Conservation (phyloP, 1,284 basidiomycete species). For the Fomitiporia mediterranea region DNA sequence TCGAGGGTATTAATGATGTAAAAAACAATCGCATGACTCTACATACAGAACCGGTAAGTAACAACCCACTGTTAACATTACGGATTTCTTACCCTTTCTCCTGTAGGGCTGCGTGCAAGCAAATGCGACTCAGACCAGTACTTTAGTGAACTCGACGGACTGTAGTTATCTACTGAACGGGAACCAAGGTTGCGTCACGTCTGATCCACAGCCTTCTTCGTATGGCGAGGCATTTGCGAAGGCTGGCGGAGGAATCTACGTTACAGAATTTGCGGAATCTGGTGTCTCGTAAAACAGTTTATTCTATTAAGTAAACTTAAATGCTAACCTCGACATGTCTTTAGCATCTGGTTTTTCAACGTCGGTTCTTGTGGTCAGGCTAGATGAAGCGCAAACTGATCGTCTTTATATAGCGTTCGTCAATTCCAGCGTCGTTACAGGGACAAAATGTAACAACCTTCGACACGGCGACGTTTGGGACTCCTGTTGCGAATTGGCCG, state of each 20-base stretch:
- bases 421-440: constrained; percentile 52
- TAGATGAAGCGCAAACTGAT: constrained; percentile 8
- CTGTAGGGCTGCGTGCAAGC: constrained; percentile 49
- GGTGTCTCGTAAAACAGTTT: constrained; percentile 57
- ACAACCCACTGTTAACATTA: not conserved
- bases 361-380: constrained; percentile 31
- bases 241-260: constrained; percentile 65
- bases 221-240: constrained; percentile 64
- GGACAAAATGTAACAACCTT: constrained; percentile 47
- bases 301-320: not conserved
- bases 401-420: constrained; percentile 37
- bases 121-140: constrained; percentile 46
- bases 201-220: constrained; percentile 46
- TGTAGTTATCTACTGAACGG: constrained; percentile 50
- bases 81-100: constrained; percentile 3
- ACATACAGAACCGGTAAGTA: constrained; percentile 49
- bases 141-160: constrained; percentile 53
- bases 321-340: not conserved
- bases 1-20: constrained; percentile 68
- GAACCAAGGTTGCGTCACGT: constrained; percentile 61
- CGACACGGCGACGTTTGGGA: constrained; percentile 62
- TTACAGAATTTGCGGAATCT: constrained; percentile 60
- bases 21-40: constrained; percentile 61
- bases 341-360: constrained; percentile 69
- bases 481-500: constrained; percentile 66